These are phyloP conservation scores for Pyrenula massariospora DNA, from an alignment of 495 filamentous ascomycete genomes.

Conservation along the genomic window DNA sequence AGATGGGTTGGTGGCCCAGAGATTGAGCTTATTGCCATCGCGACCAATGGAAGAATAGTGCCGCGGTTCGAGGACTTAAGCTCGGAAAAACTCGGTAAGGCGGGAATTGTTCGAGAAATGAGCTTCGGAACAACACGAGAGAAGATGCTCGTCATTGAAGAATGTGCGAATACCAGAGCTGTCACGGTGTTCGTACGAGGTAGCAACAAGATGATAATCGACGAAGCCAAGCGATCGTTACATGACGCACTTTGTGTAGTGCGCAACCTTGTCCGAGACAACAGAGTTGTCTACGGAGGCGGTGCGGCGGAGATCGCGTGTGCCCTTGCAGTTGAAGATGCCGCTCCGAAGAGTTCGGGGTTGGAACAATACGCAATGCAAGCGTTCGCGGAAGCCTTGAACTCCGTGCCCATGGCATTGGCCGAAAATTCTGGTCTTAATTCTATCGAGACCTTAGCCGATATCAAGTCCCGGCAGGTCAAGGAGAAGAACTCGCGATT, in stretches of 20 bases:
- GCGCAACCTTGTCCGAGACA: constrained; percentile 89
- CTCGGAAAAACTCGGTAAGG: constrained; percentile 77
- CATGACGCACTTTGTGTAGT: constrained; percentile 98
- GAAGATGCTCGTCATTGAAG: constrained; percentile 99
- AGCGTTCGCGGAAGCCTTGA: constrained; percentile 89
- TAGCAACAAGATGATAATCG: constrained; percentile 99
- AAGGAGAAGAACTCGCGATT: constrained; percentile 76
- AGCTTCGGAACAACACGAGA: constrained; percentile 94
- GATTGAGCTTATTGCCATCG: constrained; percentile 97
- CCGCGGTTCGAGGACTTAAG: constrained; percentile 93
- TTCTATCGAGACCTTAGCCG: constrained; percentile 88
- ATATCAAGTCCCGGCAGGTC: constrained; percentile 90
- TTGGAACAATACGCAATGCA: constrained; percentile 98
- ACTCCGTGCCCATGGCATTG: constrained; percentile 90
- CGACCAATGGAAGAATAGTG: constrained; percentile 94
- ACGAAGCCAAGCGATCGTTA: constrained; percentile 93
- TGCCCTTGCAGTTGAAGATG: constrained; percentile 90
- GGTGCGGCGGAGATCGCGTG: constrained; percentile 97
- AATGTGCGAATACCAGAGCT: constrained; percentile 94
- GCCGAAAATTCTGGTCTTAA: constrained; percentile 94
- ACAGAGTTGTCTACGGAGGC: constrained; percentile 96
- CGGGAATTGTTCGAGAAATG: constrained; percentile 87
- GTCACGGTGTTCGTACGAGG: constrained; percentile 93
- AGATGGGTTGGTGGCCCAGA: constrained; percentile 97
- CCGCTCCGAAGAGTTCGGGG: constrained; percentile 78